Conservation (phyloP, 441 rosid genomes). For the Macaranga tanarius region DNA sequence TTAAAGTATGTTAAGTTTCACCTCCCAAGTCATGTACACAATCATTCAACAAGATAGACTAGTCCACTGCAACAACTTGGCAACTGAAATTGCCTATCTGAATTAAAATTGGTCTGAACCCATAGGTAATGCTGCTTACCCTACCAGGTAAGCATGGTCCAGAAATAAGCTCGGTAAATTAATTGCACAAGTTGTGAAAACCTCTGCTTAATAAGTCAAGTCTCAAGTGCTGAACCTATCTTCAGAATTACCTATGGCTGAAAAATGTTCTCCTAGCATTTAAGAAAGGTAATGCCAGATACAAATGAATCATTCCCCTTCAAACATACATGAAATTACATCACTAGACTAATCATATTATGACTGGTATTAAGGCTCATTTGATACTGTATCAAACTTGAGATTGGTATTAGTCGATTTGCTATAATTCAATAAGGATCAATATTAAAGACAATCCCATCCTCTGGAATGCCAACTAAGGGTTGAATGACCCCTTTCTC, state of each 20-base stretch:
- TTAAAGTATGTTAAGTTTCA: not conserved
- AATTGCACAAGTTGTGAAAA: not conserved
- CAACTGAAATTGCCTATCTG: not conserved
- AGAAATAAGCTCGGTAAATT: not conserved
- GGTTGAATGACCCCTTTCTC: not conserved
- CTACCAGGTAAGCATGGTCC: not conserved
- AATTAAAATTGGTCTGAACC: not conserved
- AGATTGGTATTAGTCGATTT: not conserved
- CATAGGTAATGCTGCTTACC: not conserved
- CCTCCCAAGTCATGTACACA: not conserved
- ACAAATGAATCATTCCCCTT: not conserved
- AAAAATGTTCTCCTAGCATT: not conserved
- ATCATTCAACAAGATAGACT: not conserved
- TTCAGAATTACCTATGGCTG: not conserved
- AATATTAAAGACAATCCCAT: not conserved
- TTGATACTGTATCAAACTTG: not conserved
- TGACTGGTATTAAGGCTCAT: not conserved
- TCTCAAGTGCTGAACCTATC: not conserved
- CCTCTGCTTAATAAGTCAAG: not conserved
- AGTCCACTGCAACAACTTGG: not conserved
- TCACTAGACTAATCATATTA: not conserved
- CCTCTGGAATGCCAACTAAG: not conserved
- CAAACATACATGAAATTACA: not conserved
- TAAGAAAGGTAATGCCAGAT: not conserved
- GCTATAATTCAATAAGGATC: too few relatives aligned